These are phyloP conservation scores for Melampsora larici-populina DNA, from an alignment of 1,284 basidiomycete genomes.

Conservation along the genomic window DNA sequence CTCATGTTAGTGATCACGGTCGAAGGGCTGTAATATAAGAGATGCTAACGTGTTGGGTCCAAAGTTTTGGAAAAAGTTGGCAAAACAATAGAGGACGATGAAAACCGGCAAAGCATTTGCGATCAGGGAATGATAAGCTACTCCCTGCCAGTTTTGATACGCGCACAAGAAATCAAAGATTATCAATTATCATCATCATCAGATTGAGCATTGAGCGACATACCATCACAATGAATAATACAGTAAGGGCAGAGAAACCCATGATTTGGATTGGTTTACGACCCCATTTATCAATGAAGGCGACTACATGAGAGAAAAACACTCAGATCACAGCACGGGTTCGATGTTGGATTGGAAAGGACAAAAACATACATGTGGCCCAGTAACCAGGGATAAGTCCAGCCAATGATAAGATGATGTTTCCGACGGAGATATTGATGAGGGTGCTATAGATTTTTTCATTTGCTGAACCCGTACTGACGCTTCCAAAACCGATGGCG, in stretches of 20 bases:
- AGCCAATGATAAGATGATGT: constrained; percentile 63
- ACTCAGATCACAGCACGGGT: not conserved
- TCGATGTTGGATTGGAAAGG: not conserved
- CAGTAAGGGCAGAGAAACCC: constrained; percentile 69
- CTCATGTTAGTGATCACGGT: not conserved
- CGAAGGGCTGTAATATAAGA: not conserved
- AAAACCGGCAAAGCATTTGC: constrained; percentile 51
- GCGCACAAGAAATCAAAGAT: constrained; percentile 55
- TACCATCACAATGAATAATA: constrained; percentile 65
- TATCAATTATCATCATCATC: constrained; percentile 67
- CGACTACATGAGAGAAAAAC: constrained; percentile 52
- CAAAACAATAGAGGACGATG: constrained; percentile 61
- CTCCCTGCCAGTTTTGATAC: constrained; percentile 63
- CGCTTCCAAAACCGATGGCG: constrained; percentile 59
- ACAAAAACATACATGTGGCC: constrained; percentile 56
- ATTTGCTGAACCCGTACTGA: constrained; percentile 53
- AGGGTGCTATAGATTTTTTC: constrained; percentile 55
- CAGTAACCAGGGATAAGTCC: constrained; percentile 74
- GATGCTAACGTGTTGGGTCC: constrained; percentile 35
- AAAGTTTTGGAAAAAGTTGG: constrained; percentile 59
- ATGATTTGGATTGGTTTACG: constrained; percentile 72
- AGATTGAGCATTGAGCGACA: constrained; percentile 59
- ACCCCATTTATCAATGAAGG: constrained; percentile 69
- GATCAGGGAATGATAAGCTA: constrained; percentile 60
- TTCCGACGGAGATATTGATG: constrained; percentile 56